Evolutionary conservation across 306 rosid species (phyloP), one percentile per base, ranked within the genome.

Genomic region (Sophora flavescens): DNA sequence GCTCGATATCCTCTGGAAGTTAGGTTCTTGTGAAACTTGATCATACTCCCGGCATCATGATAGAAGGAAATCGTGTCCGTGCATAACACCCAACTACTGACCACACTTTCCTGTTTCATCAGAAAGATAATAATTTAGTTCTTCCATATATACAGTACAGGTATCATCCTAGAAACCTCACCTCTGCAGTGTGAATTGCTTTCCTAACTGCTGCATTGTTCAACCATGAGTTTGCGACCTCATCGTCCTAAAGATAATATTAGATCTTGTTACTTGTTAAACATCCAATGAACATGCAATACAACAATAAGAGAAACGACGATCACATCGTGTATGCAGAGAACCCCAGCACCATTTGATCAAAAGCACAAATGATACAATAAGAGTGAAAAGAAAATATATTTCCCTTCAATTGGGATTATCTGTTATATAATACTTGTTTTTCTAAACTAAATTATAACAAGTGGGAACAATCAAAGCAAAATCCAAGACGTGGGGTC

Each of bases 21-120:
- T 62, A 95, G 90, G 87, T 90, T 92, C 85, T 75, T 87, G 87
- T 92, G 98, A 82, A 76, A 92, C 6, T 68, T 77, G 82, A 95
- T 92, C 98, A 94, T 94, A 86, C 98, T 94, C 53, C 98, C 98
- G 59, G 96, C 76, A 60, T 94, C 96, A 66, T 90, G 97, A 62
- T 63, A 0, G 63, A 56, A 90, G 3, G 0, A 0, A 47, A 94
- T 81, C 45, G 4, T 68, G 63, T 52, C 87, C 0, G 93, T 87
- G 73, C 97, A 92, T 58, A 95, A 73, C 3, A 81, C 89, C 98
- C 98, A 92, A 39, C 70, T 71, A 54, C 80, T 82, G 18, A 83
- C 81, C 78, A 82, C 74, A 75, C 81, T 91, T 63, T 65, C 83
- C 96, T 85, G 71, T 84, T 16, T 77, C 36, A 70, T 72, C 78